Evolutionary conservation across 2,329 filamentous ascomycete genomes (phyloP), one percentile per base, ranked within the genome.

Genomic region (Ceratocystis colombiana): DNA sequence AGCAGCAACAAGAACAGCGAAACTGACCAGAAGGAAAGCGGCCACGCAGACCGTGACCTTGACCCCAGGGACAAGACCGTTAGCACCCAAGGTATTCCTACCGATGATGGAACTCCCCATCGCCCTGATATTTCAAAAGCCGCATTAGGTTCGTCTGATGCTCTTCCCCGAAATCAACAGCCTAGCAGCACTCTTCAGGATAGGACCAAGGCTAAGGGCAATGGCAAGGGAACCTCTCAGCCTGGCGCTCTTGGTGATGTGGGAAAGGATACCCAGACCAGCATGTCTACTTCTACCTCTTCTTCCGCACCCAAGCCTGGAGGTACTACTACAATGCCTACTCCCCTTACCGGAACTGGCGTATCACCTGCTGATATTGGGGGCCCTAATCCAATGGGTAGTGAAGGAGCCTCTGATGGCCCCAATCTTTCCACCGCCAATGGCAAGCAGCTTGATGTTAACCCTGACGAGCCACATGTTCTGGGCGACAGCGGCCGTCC

Each of bases 391-490:
- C 46, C 20, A n/a, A n/a, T 20, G 61, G 2, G 17, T n/a, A 10
- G 46, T 15, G 41, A 5, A 7, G 41, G 17, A 41, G 10, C 37
- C 12, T 30, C 61, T n/a, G 44, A 37, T 59, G 28, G 28, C 17
- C 62, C 53, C 20, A 59, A 65, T 17, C 44, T 65, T 12, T 41
- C 30, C 22, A 53, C 64, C 5, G 41, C 64, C 17, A 55, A 28
- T 17, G 64, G 55, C 17, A 25, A 48, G 7, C 57, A 64, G 25
- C 30, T 66, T 25, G 61, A 66, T 45, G 64, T 66, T 3, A 68
- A 66, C 45, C 67, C 64, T 8, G 55, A 66, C 7, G 64, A 68
- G 53, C 48, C 61, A 6, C 64, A 68, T 33, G 28, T 68, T 20
- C 61, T 68, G 12, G 67, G 67, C 12, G 7, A 66, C 20, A 30